Evolutionary conservation across 140 eudicot species (phyloP).

Genomic region (Anethum foeniculum): DNA sequence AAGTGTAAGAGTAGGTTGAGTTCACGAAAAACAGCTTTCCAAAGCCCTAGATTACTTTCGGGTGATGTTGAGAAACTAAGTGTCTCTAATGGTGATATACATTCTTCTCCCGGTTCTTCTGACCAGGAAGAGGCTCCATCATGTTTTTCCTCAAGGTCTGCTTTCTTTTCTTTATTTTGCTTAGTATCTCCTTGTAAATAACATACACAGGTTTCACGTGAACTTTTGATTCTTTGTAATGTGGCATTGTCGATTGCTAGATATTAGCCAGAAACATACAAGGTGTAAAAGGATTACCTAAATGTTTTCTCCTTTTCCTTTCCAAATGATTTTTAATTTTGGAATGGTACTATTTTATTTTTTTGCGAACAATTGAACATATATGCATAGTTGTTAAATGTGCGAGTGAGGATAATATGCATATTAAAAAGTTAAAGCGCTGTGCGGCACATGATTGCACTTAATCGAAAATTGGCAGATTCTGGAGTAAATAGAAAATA

Average conservation of each 20-base stretch:
- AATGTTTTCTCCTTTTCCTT: background rate
- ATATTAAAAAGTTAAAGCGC: background rate
- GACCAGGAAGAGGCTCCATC: constrained; percentile 9
- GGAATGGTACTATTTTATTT: background rate
- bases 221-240: background rate
- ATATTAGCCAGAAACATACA: background rate
- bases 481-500: background rate
- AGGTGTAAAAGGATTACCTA: background rate
- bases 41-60: constrained; percentile 22
- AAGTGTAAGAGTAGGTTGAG: constrained; percentile 21
- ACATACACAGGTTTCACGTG: background rate
- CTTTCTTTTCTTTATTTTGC: background rate
- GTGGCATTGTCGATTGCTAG: background rate
- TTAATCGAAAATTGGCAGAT: background rate
- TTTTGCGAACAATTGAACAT: background rate
- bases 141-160: constrained; percentile 30
- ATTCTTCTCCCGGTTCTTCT: constrained; percentile 28
- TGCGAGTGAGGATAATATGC: background rate
- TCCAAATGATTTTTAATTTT: background rate
- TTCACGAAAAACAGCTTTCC: constrained; percentile 34
- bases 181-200: background rate
- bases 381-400: background rate
- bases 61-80: constrained; percentile 21
- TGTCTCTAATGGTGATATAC: constrained; percentile 20
- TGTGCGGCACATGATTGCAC: background rate